Conservation (phyloP, 495 filamentous ascomycete species). For the Penicillium maclennaniae region DNA sequence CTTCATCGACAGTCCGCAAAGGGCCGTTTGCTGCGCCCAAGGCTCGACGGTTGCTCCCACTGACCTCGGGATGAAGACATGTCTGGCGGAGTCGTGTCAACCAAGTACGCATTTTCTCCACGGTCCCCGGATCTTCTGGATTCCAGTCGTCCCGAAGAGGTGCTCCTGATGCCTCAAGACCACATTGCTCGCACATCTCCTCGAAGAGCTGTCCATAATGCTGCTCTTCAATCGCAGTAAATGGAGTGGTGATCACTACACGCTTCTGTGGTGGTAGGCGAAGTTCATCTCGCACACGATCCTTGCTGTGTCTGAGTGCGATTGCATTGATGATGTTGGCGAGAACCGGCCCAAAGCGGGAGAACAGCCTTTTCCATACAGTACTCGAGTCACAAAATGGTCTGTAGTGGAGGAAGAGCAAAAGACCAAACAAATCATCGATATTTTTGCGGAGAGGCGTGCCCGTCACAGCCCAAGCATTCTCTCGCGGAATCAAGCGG, state of each 20-base stretch:
- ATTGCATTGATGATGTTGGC: constrained; percentile 61
- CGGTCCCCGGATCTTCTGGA: constrained; percentile 47
- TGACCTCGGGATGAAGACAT: constrained; percentile 80
- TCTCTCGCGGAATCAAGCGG: constrained; percentile 70
- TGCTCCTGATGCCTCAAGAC: constrained; percentile 59
- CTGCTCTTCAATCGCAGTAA: constrained; percentile 83
- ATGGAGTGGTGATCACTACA: constrained; percentile 83
- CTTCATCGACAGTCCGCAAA: constrained; percentile 75
- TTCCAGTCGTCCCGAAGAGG: constrained; percentile 60
- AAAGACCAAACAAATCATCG: constrained; percentile 61
- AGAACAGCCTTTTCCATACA: constrained; percentile 66
- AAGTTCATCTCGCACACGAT: constrained; percentile 66
- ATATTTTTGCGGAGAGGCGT: constrained; percentile 82
- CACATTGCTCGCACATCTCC: constrained; percentile 66
- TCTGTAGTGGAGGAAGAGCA: constrained; percentile 75
- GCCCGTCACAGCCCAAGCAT: constrained; percentile 91
- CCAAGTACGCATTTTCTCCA: constrained; percentile 70
- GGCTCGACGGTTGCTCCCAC: constrained; percentile 60
- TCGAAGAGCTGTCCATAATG: constrained; percentile 70
- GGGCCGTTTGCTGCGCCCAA: constrained; percentile 62
- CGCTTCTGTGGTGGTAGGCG: constrained; percentile 70
- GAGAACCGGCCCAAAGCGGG: constrained; percentile 56
- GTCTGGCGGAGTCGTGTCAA: constrained; percentile 71
- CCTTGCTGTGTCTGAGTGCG: constrained; percentile 82
- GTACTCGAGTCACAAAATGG: constrained; percentile 61